Conservation (phyloP, 2,329 filamentous ascomycete species). For the Claviceps pazoutovae region DNA sequence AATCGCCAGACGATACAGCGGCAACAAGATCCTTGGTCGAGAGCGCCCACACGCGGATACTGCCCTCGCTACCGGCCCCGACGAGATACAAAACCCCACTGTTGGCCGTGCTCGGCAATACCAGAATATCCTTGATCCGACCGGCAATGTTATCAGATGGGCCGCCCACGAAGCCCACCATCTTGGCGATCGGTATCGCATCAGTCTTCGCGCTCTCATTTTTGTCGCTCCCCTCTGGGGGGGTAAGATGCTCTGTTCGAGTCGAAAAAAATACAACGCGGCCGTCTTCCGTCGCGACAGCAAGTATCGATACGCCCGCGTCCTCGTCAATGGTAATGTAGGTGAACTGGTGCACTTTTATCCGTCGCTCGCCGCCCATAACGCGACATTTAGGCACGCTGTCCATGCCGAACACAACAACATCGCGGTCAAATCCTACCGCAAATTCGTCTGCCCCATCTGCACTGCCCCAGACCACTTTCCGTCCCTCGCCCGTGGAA, state of each 20-base stretch:
- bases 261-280: conserved; percentile 74
- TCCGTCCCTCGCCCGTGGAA: conserved; percentile 67
- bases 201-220: conserved; percentile 6
- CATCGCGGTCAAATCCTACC: conserved; percentile 76
- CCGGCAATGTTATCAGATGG: conserved; percentile 49
- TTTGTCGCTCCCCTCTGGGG: conserved; percentile 20
- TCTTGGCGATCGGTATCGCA: conserved; percentile 42
- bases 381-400: conserved; percentile 67
- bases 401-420: conserved; percentile 77
- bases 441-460: conserved; percentile 70
- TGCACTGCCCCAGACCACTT: conserved; percentile 63
- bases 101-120: conserved; percentile 34
- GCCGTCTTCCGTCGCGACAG: conserved; percentile 82
- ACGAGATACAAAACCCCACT: conserved; percentile 41
- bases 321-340: conserved; percentile 47
- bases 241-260: conserved; percentile 30
- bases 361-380: conserved; percentile 44
- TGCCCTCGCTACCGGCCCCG: conserved; percentile 73
- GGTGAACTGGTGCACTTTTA: conserved; percentile 70
- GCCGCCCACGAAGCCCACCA: conserved; percentile 69
- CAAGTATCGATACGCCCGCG: conserved; percentile 38
- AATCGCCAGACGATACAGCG: conserved; percentile 14
- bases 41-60: conserved; percentile 64
- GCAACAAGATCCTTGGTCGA: conserved; percentile 24
- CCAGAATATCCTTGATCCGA: conserved; percentile 79